Conservation (phyloP, 2,329 filamentous ascomycete species). For the Arachnopeziza araneosa region DNA sequence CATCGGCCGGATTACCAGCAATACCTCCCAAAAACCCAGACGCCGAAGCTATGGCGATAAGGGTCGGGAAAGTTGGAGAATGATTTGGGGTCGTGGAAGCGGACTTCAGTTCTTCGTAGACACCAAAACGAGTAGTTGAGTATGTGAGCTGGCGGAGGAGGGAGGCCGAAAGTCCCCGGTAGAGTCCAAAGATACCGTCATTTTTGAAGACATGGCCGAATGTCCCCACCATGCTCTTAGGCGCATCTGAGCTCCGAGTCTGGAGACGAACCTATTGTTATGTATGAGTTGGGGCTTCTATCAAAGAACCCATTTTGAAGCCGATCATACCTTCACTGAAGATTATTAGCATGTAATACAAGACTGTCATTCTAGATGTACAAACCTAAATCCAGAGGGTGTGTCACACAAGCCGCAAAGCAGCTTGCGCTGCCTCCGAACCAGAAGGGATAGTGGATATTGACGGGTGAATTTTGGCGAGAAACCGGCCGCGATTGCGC, state of each 20-base stretch:
- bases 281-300: not conserved
- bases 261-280: slow-evolving; percentile 73
- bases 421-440: slow-evolving; percentile 94
- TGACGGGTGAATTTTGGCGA: not conserved
- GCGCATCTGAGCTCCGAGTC: slow-evolving; percentile 69
- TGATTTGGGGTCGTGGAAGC: slow-evolving; percentile 49
- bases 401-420: slow-evolving; percentile 84
- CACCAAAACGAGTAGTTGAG: slow-evolving; percentile 90
- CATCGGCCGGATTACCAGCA: slow-evolving; percentile 89
- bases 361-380: slow-evolving; percentile 15
- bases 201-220: slow-evolving; percentile 73
- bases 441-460: slow-evolving; percentile 72
- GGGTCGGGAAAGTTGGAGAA: slow-evolving; percentile 63
- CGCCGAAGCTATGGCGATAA: slow-evolving; percentile 74
- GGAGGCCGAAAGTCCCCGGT: slow-evolving; percentile 87
- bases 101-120: slow-evolving; percentile 90
- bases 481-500: not conserved
- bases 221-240: slow-evolving; percentile 78
- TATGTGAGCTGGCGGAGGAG: slow-evolving; percentile 93
- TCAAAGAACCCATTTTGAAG: not conserved
- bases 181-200: slow-evolving; percentile 75
- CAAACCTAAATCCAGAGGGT: slow-evolving; percentile 87
- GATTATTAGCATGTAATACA: slow-evolving; percentile 10
- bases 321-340: slow-evolving; percentile 24
- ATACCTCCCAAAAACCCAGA: slow-evolving; percentile 87